These are phyloP conservation scores for Aspergillus biplanus DNA, from an alignment of 495 filamentous ascomycete genomes.

Conservation along the genomic window DNA sequence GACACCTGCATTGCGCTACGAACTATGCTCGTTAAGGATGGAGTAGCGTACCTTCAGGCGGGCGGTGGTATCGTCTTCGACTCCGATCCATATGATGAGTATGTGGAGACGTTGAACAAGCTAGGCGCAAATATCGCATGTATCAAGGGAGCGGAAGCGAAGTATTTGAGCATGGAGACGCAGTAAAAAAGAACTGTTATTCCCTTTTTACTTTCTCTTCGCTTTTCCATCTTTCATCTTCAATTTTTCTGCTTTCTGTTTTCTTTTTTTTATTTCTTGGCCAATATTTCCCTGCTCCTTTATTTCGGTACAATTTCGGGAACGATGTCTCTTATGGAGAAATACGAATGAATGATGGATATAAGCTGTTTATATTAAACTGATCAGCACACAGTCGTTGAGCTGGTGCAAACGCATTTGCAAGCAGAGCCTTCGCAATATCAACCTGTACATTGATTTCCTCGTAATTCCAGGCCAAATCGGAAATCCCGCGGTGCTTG, in stretches of 20 bases:
- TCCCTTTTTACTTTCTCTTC: constrained; percentile 6
- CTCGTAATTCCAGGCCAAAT: too few species aligned
- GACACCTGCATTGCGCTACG: constrained; percentile 98
- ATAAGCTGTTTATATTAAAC: background rate
- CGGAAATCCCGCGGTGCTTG: too few species aligned
- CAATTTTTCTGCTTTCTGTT: background rate
- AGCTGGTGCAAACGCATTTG: too few species aligned
- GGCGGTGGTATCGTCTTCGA: constrained; percentile 98
- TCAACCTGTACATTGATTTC: too few species aligned
- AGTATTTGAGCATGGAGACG: constrained; percentile 60
- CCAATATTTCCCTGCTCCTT: background rate
- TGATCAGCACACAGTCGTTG: background rate
- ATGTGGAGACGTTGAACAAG: constrained; percentile 97
- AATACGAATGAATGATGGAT: background rate
- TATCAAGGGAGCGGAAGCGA: constrained; percentile 80
- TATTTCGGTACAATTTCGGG: background rate
- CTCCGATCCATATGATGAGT: constrained; percentile 91
- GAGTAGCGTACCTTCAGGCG: constrained; percentile 89
- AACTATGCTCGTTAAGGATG: constrained; percentile 94
- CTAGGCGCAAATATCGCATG: constrained; percentile 84
- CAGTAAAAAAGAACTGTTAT: constrained; percentile 20
- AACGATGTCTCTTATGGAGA: background rate
- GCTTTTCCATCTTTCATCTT: constrained; percentile 3
- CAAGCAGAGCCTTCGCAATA: too few species aligned
- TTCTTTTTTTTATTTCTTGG: too few species aligned